phyloP scores from a whole-genome alignment of 2,329 filamentous ascomycete genomes.

The Leptographium flavum region DNA sequence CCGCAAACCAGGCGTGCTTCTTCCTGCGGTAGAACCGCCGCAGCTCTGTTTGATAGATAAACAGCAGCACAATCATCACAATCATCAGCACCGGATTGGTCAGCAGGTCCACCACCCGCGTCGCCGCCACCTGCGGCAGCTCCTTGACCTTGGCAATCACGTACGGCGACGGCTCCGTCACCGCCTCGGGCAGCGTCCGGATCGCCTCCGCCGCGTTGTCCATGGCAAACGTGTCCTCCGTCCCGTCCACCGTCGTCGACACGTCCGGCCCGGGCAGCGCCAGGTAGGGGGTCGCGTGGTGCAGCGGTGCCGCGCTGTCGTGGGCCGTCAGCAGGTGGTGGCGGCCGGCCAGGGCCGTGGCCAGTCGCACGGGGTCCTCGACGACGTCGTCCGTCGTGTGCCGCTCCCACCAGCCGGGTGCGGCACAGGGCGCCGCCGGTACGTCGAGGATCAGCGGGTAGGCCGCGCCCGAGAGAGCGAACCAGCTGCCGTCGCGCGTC shows the following conservation, averaged over 20 bases:
- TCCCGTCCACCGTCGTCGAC: not conserved
- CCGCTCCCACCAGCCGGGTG: conserved; percentile 12
- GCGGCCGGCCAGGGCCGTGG: conserved; percentile 54
- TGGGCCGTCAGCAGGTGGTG: conserved; percentile 35
- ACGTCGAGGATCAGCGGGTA: conserved; percentile 60
- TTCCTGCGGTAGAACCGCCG: conserved; percentile 10
- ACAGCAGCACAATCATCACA: conserved; percentile 28
- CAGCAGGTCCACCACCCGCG: conserved; percentile 39
- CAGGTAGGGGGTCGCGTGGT: not conserved
- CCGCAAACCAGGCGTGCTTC: conserved; percentile 6
- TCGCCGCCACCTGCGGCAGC: conserved; percentile 33
- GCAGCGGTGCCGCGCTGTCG: not conserved
- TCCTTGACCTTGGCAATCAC: conserved; percentile 36
- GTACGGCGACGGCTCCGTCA: conserved; percentile 20
- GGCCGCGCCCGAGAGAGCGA: conserved; percentile 72
- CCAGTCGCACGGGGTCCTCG: conserved; percentile 33
- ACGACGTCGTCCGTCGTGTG: conserved; percentile 1
- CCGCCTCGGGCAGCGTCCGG: conserved; percentile 9
- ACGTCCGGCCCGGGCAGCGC: conserved; percentile 5
- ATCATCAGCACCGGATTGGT: conserved; percentile 38
- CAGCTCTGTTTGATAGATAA: conserved; percentile 21
- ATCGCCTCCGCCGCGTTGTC: not conserved
- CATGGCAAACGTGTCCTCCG: not conserved
- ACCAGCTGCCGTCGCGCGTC: conserved; percentile 81
- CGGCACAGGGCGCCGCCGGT: conserved; percentile 10